phyloP scores from a whole-genome alignment of 2,329 filamentous ascomycete species.

The Esteya vermicola region DNA sequence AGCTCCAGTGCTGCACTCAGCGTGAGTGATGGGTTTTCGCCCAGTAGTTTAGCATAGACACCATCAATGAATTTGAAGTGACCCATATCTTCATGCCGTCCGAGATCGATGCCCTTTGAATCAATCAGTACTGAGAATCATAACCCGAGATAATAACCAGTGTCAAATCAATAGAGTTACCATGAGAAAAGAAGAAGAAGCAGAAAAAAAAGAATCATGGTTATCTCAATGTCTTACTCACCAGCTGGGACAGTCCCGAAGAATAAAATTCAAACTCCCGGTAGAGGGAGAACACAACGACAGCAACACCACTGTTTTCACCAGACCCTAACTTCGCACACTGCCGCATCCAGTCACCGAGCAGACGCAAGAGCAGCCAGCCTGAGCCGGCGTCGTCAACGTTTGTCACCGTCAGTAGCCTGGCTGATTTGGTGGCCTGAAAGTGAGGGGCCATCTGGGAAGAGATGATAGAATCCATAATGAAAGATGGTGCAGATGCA shows the following conservation, averaged over 20 bases:
- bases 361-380: constrained; percentile 8
- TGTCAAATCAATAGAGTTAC: too few relatives aligned
- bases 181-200: not conserved
- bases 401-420: constrained; percentile 3
- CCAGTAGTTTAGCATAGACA: constrained; percentile 4
- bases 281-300: constrained; percentile 8
- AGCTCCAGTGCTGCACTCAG: constrained; percentile 6
- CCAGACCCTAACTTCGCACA: not conserved
- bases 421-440: not conserved
- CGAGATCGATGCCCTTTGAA: constrained; percentile 7
- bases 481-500: not conserved
- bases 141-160: too few relatives aligned
- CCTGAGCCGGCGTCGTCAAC: constrained; percentile 3
- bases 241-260: constrained; percentile 4
- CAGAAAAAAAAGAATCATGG: too few relatives aligned
- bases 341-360: constrained; percentile 8
- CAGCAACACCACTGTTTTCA: constrained; percentile 4
- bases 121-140: not conserved
- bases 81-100: constrained; percentile 4
- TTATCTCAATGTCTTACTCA: too few relatives aligned
- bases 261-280: constrained; percentile 8
- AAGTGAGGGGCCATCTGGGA: constrained; percentile 1
- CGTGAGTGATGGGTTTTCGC: constrained; percentile 2
- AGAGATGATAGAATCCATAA: constrained; percentile 1
- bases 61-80: constrained; percentile 8